These are phyloP conservation scores for Podaxis sp. DNA, from an alignment of 768 basidiomycete genomes.

Conservation along the genomic window DNA sequence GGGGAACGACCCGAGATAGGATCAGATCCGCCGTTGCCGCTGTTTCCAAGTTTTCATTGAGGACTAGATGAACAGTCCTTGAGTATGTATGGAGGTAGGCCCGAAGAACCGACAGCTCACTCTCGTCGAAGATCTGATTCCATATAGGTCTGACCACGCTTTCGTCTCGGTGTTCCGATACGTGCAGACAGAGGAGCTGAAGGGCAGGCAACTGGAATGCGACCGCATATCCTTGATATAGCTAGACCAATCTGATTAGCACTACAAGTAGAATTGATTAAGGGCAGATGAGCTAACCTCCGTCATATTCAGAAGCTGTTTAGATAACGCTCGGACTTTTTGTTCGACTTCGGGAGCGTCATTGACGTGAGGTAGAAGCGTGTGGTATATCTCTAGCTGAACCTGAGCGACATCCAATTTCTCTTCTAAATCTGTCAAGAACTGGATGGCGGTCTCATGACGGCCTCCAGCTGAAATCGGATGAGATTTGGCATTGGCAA, in stretches of 20 bases:
- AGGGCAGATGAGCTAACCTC: slow-evolving; percentile 55
- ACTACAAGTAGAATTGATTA: not conserved
- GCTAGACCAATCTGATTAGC: slow-evolving; percentile 40
- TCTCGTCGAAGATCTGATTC: slow-evolving; percentile 82
- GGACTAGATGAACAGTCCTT: slow-evolving; percentile 35
- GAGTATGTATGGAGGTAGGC: not conserved
- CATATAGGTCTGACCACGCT: slow-evolving; percentile 81
- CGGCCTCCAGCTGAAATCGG: slow-evolving; percentile 73
- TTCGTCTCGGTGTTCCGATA: slow-evolving; percentile 91
- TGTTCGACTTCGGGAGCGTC: slow-evolving; percentile 64
- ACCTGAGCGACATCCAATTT: slow-evolving; percentile 96
- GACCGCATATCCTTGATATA: slow-evolving; percentile 86
- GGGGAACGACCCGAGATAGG: slow-evolving; percentile 59
- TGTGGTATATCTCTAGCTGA: slow-evolving; percentile 86
- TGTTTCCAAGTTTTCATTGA: slow-evolving; percentile 56
- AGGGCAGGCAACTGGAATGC: slow-evolving; percentile 82
- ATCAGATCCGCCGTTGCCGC: slow-evolving; percentile 60
- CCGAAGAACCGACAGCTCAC: slow-evolving; percentile 41
- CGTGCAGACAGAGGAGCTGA: slow-evolving; percentile 88
- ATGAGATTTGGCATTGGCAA: slow-evolving; percentile 95
- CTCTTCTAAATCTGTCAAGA: slow-evolving; percentile 94
- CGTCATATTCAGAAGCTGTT: slow-evolving; percentile 72
- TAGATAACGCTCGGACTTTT: slow-evolving; percentile 58
- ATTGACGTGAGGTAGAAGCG: slow-evolving; percentile 57
- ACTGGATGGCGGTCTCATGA: slow-evolving; percentile 90